Evolutionary conservation across 1,284 basidiomycete species (phyloP).

Genomic region (Ganoderma sinense): DNA sequence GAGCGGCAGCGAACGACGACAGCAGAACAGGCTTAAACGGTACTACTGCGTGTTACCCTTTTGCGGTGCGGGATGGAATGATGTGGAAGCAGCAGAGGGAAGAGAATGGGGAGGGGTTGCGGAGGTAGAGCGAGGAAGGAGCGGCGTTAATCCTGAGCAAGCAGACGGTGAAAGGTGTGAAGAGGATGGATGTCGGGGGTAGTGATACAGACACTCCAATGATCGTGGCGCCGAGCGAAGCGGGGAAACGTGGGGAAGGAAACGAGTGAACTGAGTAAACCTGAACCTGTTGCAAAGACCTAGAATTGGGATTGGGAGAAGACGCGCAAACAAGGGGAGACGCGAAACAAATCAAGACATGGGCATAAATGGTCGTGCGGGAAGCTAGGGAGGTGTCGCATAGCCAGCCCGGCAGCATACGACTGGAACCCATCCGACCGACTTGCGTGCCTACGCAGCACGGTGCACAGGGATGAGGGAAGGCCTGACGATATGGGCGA

Average conservation of each 20-base stretch:
- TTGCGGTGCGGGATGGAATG: conserved; percentile 10
- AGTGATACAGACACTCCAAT: conserved; percentile 32
- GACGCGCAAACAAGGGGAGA: not conserved
- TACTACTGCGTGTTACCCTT: conserved; percentile 27
- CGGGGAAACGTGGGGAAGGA: conserved; percentile 16
- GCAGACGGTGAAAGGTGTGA: conserved; percentile 11
- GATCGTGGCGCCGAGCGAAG: conserved; percentile 27
- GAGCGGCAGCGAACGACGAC: conserved; percentile 21
- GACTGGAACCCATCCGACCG: conserved; percentile 1
- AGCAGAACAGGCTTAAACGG: conserved; percentile 13
- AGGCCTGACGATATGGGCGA: conserved; percentile 37
- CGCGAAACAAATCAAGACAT: conserved; percentile 13
- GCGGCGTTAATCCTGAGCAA: conserved; percentile 3
- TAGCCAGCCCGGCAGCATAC: conserved; percentile 8
- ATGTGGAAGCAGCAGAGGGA: conserved; percentile 3
- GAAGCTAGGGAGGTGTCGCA: conserved; percentile 2
- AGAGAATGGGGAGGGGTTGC: not conserved
- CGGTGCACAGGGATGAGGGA: conserved; percentile 27
- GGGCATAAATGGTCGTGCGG: conserved; percentile 4
- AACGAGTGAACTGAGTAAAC: conserved; percentile 9
- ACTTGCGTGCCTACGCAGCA: conserved; percentile 14
- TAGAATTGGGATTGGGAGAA: not conserved
- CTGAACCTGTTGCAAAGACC: not conserved
- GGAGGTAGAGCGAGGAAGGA: conserved; percentile 9
- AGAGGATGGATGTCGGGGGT: conserved; percentile 11